Percentiles rank a stretch among this genome's conserved stretches.
phyloP scores from a whole-genome alignment of 2,329 filamentous ascomycete species.

The Ophioceras dolichostomum region DNA sequence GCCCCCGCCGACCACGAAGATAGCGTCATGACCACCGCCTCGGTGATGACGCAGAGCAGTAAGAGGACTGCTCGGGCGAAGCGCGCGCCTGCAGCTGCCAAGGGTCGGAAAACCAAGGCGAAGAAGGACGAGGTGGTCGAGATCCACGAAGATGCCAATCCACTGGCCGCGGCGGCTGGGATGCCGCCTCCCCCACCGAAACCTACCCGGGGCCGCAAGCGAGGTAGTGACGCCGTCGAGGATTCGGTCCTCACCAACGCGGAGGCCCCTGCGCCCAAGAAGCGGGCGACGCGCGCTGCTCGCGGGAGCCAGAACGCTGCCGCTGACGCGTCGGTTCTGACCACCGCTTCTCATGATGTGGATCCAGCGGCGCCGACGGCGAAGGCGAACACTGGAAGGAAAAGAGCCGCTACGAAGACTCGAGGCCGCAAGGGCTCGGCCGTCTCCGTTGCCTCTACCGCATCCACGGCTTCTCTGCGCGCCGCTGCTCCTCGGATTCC shows the following conservation, averaged over 20 bases:
- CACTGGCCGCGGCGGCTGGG: slow-evolving; percentile 16
- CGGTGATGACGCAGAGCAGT: slow-evolving; percentile 42
- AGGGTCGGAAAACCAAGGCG: slow-evolving; percentile 29
- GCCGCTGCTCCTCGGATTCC: slow-evolving; percentile 25
- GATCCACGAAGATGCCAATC: slow-evolving; percentile 22
- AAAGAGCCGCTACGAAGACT: slow-evolving; percentile 30
- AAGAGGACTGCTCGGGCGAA: slow-evolving; percentile 38
- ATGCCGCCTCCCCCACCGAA: slow-evolving; percentile 25
- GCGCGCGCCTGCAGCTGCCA: slow-evolving; percentile 38
- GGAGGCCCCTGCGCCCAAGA: slow-evolving; percentile 44
- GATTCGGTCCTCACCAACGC: slow-evolving; percentile 27
- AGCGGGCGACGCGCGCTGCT: slow-evolving; percentile 39
- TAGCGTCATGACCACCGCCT: slow-evolving; percentile 46
- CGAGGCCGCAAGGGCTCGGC: slow-evolving; percentile 33
- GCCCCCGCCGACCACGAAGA: slow-evolving; percentile 39
- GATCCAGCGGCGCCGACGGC: slow-evolving; percentile 20
- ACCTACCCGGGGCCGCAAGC: slow-evolving; percentile 44
- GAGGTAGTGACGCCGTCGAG: slow-evolving; percentile 47
- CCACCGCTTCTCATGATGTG: slow-evolving; percentile 21
- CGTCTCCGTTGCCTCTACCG: slow-evolving; percentile 30
- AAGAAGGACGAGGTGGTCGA: slow-evolving; percentile 45
- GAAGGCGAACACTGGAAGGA: slow-evolving; percentile 17
- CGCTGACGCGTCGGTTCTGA: slow-evolving; percentile 23
- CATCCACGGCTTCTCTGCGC: slow-evolving; percentile 23
- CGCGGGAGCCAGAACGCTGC: slow-evolving; percentile 32